Evolutionary conservation across 164 flowering plant genomes (phyloP).

Genomic region (Cinnamomum chago): DNA sequence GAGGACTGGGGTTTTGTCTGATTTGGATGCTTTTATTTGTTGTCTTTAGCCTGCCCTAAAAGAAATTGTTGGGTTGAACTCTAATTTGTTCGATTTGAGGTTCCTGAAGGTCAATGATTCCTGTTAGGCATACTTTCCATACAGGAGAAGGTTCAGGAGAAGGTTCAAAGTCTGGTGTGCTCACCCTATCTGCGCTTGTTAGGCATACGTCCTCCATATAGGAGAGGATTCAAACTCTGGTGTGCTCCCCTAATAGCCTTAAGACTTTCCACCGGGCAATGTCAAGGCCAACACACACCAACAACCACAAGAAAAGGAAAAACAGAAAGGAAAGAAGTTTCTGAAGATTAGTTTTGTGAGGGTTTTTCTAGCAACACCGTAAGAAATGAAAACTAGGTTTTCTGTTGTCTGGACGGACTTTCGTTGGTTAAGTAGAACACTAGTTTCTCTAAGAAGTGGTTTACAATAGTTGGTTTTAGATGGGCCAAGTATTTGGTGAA

Average conservation of each 20-base stretch:
- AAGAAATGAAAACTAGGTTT: not conserved
- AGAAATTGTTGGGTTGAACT: too few species aligned
- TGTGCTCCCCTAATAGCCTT: not conserved
- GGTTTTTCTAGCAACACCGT: not conserved
- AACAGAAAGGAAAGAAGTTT: not conserved
- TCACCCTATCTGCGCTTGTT: too few species aligned
- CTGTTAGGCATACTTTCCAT: too few species aligned
- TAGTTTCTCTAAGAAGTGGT: not conserved
- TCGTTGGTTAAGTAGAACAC: not conserved
- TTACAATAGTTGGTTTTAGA: not conserved
- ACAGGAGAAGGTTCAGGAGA: too few species aligned
- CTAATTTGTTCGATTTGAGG: too few species aligned
- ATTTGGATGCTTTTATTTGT: too few species aligned
- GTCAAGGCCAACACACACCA: not conserved
- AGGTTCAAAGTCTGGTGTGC: too few species aligned
- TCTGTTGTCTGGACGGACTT: not conserved
- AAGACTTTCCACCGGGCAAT: not conserved
- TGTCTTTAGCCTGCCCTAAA: too few species aligned
- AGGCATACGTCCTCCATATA: too few species aligned
- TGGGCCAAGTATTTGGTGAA: not conserved
- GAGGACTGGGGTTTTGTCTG: too few species aligned
- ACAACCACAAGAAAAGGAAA: too few species aligned
- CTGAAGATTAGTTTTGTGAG: not conserved
- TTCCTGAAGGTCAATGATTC: too few species aligned
- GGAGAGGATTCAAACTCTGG: not conserved